phyloP scores from a whole-genome alignment of 257 asterid genomes.

The Paulownia fortunei region DNA sequence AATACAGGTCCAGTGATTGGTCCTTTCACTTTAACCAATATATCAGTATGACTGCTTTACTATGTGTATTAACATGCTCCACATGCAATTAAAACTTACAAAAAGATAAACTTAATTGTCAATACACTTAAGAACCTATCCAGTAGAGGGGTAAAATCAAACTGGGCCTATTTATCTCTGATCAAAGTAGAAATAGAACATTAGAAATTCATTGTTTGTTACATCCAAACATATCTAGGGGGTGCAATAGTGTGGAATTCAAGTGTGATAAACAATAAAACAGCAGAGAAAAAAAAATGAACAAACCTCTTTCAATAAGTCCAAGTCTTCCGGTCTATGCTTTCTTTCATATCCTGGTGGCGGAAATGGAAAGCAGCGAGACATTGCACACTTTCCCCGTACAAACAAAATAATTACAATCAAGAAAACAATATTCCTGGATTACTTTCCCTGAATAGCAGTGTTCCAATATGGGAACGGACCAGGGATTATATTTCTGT shows the following conservation, averaged over 20 bases:
- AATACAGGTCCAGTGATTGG: neutral
- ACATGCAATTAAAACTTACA: neutral
- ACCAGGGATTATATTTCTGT: slow-evolving; percentile 52
- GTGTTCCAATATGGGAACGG: slow-evolving; percentile 56
- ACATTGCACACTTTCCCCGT: slow-evolving; percentile 69
- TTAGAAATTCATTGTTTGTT: neutral
- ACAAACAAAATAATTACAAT: slow-evolving; percentile 32
- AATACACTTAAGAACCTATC: slow-evolving; percentile 23
- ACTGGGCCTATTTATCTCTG: neutral
- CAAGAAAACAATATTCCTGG: slow-evolving; percentile 42
- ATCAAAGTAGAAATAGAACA: slow-evolving; percentile 12
- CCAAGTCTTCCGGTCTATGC: slow-evolving; percentile 64
- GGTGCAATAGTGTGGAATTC: neutral
- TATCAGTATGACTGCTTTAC: neutral
- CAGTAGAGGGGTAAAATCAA: neutral
- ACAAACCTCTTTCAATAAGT: slow-evolving; percentile 72
- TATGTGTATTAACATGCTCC: neutral
- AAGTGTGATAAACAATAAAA: slow-evolving; percentile 5
- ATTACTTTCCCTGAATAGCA: slow-evolving; percentile 47
- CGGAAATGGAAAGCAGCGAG: slow-evolving; percentile 97
- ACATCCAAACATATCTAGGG: slow-evolving; percentile 7
- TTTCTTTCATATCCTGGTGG: slow-evolving; percentile 91
- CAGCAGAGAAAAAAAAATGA: slow-evolving; percentile 22
- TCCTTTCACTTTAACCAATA: slow-evolving; percentile 15
- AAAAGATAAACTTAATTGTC: neutral